These are phyloP conservation scores for Penicillium sp. DNA, from an alignment of 2,329 filamentous ascomycete species.

Conservation along the genomic window DNA sequence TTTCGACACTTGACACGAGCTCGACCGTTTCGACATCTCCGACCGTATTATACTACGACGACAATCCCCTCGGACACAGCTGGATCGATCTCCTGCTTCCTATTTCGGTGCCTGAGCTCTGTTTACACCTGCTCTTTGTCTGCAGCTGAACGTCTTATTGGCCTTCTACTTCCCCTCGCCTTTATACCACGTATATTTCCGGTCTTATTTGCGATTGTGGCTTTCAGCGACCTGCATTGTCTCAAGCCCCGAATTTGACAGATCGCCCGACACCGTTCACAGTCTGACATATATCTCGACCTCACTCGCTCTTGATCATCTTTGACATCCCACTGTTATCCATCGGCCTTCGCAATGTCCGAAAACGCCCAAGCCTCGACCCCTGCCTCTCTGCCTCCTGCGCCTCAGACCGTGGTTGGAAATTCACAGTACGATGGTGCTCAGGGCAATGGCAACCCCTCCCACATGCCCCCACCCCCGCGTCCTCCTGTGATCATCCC, in stretches of 20 bases:
- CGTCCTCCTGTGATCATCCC: constrained; percentile 84
- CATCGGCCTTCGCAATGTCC: constrained; percentile 63
- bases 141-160: constrained; percentile 5
- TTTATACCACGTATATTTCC: constrained; percentile 13
- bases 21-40: constrained; percentile 2
- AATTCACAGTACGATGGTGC: constrained; percentile 71
- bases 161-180: constrained; percentile 6
- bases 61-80: background rate
- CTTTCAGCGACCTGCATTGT: constrained; percentile 30
- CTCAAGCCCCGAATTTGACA: constrained; percentile 17
- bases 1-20: background rate
- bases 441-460: constrained; percentile 66
- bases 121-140: constrained; percentile 13
- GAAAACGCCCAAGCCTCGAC: constrained; percentile 68
- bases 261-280: constrained; percentile 1
- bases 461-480: constrained; percentile 86
- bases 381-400: constrained; percentile 67
- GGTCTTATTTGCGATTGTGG: constrained; percentile 18
- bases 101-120: constrained; percentile 8
- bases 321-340: constrained; percentile 21
- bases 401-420: constrained; percentile 67
- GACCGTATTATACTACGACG: constrained; percentile 7
- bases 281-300: constrained; percentile 11
- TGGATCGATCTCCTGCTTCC: background rate
- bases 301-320: constrained; percentile 22